Base-by-base conservation (phyloP, 371 early-diverging fungal species). In the Sporodiniella umbellata region DNA sequence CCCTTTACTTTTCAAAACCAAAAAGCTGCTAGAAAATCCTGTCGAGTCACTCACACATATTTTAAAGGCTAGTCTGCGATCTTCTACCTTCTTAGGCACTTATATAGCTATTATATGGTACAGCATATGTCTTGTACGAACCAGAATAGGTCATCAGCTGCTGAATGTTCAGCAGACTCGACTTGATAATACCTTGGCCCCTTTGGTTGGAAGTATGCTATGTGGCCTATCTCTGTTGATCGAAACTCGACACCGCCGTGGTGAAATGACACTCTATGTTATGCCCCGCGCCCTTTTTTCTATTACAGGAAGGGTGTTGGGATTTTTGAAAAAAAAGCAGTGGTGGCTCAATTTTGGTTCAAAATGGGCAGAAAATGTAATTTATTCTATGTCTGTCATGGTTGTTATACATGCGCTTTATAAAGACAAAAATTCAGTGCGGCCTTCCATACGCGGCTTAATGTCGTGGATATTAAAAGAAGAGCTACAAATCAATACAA, bases 181-280 rank as follows among this genome's bases (percentile, higher is more conserved):
- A 0, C 35, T 66, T 21, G 85, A 84, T 52, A 45, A 74, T 42
- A 65, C 72, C 18, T 48, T 72, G 35, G 80, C 76, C 1, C 84
- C 83, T 3, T 42, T 78, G 15, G 42, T 86, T 1, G 85, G 84
- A 4, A 66, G 75, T 11, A 71, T 79, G 55, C 52, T 83, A 30
- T 84, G 80, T 48, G 85, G 85, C 0, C 62, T 83, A 23, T 78
- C 81, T 0, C 56, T 86, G 3, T 55, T 85, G 38, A 62, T 85
- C 12, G 85, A 86, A 49, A 78, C 73, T 31, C 70, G 66, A 33
- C 74, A 72, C 40, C 69, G 87, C 17, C 66, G 87, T 8, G 75
- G 81, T 10, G 85, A 86, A 56, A 81, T 86, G 79, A 79, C 80
- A 0, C 51, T 86, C 4, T 85, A 83, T 60, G 84, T 81, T 0